phyloP scores from a whole-genome alignment of 2,329 filamentous ascomycete genomes.

The Colletotrichum abscissum region DNA sequence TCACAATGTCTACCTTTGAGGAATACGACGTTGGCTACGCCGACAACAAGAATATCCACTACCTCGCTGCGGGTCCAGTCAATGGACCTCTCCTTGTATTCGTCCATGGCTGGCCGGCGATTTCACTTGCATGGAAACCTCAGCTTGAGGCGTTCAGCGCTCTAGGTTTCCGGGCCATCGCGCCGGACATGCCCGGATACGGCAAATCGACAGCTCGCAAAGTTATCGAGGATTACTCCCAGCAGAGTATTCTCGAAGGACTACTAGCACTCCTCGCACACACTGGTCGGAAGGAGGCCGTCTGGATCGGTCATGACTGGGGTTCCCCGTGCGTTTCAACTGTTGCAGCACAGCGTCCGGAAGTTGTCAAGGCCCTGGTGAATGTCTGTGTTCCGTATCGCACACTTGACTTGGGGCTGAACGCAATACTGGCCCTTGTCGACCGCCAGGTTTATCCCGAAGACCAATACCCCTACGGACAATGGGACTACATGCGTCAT shows the following conservation, averaged over 20 bases:
- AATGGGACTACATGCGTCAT: constrained; percentile 45
- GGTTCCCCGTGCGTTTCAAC: constrained; percentile 42
- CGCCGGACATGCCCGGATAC: constrained; percentile 50
- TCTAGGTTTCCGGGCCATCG: constrained; percentile 46
- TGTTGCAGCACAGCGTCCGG: constrained; percentile 43
- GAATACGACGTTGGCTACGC: neutral
- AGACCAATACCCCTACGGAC: constrained; percentile 49
- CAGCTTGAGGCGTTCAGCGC: constrained; percentile 43
- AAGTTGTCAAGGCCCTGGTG: constrained; percentile 35
- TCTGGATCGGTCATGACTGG: constrained; percentile 63
- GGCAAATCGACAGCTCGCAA: constrained; percentile 47
- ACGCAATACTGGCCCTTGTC: constrained; percentile 46
- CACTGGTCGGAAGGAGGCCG: constrained; percentile 46
- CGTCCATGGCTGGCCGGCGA: constrained; percentile 51
- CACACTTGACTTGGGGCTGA: constrained; percentile 52
- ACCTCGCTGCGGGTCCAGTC: neutral
- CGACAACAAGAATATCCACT: neutral
- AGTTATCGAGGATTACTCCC: constrained; percentile 43
- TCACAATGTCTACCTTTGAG: neutral
- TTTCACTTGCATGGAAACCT: constrained; percentile 44
- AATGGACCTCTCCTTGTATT: constrained; percentile 45
- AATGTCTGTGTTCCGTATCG: constrained; percentile 52
- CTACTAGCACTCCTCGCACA: constrained; percentile 47
- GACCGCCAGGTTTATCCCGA: constrained; percentile 58
- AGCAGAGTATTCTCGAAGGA: constrained; percentile 46